A percentile compares a stretch with the other conserved stretches of the same genome.
Evolutionary conservation across 345 rosid species (phyloP).

Genomic region (Eucalyptus cladocalyx): DNA sequence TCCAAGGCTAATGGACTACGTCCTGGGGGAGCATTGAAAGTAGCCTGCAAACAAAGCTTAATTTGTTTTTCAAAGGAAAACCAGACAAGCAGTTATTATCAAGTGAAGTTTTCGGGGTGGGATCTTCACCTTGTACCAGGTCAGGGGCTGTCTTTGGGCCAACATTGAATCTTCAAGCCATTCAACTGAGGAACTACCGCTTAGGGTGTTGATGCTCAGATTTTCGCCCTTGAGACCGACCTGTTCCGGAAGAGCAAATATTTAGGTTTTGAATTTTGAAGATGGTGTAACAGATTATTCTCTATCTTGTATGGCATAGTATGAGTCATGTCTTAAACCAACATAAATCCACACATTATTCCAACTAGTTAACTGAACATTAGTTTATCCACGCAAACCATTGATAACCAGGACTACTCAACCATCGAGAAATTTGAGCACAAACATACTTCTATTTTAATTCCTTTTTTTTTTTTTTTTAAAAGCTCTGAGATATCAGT

Average conservation of each 20-base stretch:
- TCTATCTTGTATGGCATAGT: not conserved
- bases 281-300: not conserved
- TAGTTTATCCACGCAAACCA: not conserved
- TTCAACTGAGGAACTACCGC: constrained; percentile 58
- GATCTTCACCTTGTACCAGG: constrained; percentile 72
- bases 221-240: constrained; percentile 75
- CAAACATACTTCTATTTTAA: too few relatives aligned
- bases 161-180: constrained; percentile 55
- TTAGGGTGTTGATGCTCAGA: constrained; percentile 42
- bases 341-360: not conserved
- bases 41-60: constrained; percentile 27
- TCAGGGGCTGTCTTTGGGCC: constrained; percentile 53
- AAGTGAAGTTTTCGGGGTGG: not conserved
- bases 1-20: constrained; percentile 74
- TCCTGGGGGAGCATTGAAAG: constrained; percentile 49
- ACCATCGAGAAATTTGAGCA: not conserved
- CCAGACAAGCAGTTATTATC: not conserved
- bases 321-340: not conserved
- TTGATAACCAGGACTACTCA: not conserved
- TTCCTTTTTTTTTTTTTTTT: not conserved
- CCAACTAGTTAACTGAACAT: not conserved
- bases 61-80: not conserved
- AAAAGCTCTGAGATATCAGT: too few relatives aligned
- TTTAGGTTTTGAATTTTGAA: not conserved
- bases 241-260: constrained; percentile 6